Percentiles rank a stretch among this genome's conserved stretches.
These are phyloP conservation scores for Eremochloa ophiuroides DNA, from an alignment of 176 grass and related monocot species.

Conservation along the genomic window DNA sequence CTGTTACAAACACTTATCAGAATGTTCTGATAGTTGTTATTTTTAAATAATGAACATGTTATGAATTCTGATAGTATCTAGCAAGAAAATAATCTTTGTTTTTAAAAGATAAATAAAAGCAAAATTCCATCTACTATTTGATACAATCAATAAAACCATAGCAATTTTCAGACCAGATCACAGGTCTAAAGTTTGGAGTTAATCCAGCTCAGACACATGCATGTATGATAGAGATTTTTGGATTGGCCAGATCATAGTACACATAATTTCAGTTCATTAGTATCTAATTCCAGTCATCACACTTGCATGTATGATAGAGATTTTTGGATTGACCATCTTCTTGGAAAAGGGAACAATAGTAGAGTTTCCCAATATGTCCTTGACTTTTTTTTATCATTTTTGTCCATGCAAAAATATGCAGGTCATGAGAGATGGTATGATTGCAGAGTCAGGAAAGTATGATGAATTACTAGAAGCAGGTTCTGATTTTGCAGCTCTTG, in stretches of 20 bases:
- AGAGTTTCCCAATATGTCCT: background rate
- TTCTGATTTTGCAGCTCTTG: conserved; percentile 70
- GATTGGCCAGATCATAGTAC: no score
- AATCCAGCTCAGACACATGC: no score
- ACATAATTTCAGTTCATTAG: background rate
- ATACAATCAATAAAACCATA: background rate
- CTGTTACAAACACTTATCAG: background rate
- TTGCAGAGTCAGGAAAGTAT: conserved; percentile 81
- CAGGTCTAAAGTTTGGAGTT: background rate
- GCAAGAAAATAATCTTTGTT: background rate
- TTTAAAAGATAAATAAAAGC: background rate
- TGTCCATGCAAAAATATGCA: conserved; percentile 15
- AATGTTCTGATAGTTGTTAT: background rate
- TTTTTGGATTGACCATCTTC: background rate
- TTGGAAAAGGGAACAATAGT: background rate
- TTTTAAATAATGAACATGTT: background rate
- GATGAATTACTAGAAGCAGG: conserved; percentile 51
- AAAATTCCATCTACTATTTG: background rate
- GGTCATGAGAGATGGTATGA: conserved; percentile 82
- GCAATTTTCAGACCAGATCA: background rate
- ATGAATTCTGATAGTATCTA: background rate
- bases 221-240: no score
- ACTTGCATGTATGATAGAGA: background rate
- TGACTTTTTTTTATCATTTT: background rate
- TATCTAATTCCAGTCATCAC: background rate